Percentiles rank a stretch among this genome's conserved stretches.
phyloP scores from a whole-genome alignment of 139 green algal genomes.

The Chlamydomonas urium region DNA sequence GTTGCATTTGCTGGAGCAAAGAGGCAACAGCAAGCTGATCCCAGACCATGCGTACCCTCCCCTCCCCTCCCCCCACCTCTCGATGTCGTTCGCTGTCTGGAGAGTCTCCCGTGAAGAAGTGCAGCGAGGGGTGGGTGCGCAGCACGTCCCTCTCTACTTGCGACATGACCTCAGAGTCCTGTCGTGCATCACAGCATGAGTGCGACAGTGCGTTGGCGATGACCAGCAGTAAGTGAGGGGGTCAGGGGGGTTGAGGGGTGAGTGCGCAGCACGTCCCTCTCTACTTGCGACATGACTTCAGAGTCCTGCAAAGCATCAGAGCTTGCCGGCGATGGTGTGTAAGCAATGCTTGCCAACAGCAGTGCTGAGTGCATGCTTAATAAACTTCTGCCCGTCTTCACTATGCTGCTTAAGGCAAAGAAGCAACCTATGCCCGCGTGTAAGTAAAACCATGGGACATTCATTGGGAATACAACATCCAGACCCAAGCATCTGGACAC shows the following conservation, averaged over 20 bases:
- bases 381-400: too few relatives aligned
- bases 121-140: conserved; percentile 92
- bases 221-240: neutral
- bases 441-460: too few relatives aligned
- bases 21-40: too few relatives aligned
- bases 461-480: too few relatives aligned
- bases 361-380: too few relatives aligned
- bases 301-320: conserved; percentile 13
- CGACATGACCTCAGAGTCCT: conserved; percentile 34
- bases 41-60: too few relatives aligned
- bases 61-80: conserved; percentile 20
- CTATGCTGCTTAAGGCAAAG: too few relatives aligned
- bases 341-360: too few relatives aligned
- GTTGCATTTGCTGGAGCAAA: too few relatives aligned
- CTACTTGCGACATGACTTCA: conserved; percentile 72
- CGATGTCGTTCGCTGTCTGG: conserved; percentile 41
- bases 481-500: too few relatives aligned
- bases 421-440: too few relatives aligned
- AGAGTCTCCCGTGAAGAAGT: conserved; percentile 86
- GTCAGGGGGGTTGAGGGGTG: conserved; percentile 72
- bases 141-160: conserved; percentile 94
- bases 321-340: too few relatives aligned
- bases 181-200: neutral
- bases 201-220: neutral
- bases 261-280: conserved; percentile 88